Evolutionary conservation across 108 stramenopile species (phyloP), one percentile per base, ranked within the genome.

Genomic region (Mediolabrus comicus): DNA sequence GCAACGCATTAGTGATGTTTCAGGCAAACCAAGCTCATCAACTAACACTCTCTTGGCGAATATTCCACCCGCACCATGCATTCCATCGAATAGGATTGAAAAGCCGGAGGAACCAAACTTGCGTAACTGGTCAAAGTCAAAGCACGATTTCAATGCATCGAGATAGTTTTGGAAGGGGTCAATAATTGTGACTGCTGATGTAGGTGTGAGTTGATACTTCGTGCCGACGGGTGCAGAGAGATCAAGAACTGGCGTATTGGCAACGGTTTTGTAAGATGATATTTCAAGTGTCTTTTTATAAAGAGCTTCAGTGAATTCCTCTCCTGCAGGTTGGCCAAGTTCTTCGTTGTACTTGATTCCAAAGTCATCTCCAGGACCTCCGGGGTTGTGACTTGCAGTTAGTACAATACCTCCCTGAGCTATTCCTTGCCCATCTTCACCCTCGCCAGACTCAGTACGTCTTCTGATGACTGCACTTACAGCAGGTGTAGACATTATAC

Each of bases 341-440:
- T 58, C 91, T 61, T 88, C 91, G 80, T 99, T 99, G 89, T 97
- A 99, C 70, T 98, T 98, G 72, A 98, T 92, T 14, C 97, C 97
- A 72, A 98, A 98, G 71, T 99, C 98, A 67, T 95, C 97, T 27
- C 96, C 95, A 8, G 97, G 97, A n/a, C 99, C 99, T 55, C 98
- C 99, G 5, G 99, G 98, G 85, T 99, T 98, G 85, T 98, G 98
- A 72, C 89, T 92, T 2, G 98, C 99, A 4, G 99, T 99, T 53
- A 99, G 67, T 26, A 99, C 92, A 67, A 99, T 97, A 22, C 87
- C 93, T 27, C 93, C 93, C 22, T 89, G 83, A 0, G 88, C 80
- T 28, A 78, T 35, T 75, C 97, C 93, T 53, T 85, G 83, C 64
- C 90, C 88, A 58, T 82, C 65, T 3, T 60, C 59, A 11, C 69